Conservation (phyloP, 352 stramenopile species). For the Stephanocyclus meneghinianus region DNA sequence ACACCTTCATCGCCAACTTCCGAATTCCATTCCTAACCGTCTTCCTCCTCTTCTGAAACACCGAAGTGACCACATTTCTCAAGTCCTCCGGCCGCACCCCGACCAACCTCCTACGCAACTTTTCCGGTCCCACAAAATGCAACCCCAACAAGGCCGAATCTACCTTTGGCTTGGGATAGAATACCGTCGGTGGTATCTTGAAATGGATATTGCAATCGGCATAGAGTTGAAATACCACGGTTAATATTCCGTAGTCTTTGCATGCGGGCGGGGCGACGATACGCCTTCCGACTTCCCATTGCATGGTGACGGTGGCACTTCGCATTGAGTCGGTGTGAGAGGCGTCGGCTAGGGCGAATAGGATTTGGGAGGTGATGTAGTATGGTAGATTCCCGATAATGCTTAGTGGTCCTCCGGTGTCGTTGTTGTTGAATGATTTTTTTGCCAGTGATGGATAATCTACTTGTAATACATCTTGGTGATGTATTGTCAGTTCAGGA, state of each 20-base stretch:
- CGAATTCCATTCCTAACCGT: constrained; percentile 86
- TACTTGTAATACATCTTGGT: constrained; percentile 85
- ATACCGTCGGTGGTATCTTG: constrained; percentile 89
- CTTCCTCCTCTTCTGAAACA: constrained; percentile 87
- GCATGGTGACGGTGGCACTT: constrained; percentile 87
- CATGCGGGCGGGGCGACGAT: constrained; percentile 76
- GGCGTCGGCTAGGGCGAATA: constrained; percentile 85
- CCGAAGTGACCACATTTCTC: constrained; percentile 81
- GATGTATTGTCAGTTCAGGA: constrained; percentile 69
- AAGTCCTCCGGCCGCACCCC: constrained; percentile 81
- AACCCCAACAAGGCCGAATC: constrained; percentile 82
- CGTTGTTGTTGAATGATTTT: constrained; percentile 9
- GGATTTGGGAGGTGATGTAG: constrained; percentile 88
- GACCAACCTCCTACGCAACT: constrained; percentile 60
- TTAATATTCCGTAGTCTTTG: constrained; percentile 87
- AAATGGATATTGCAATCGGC: constrained; percentile 83
- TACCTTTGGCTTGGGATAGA: constrained; percentile 89
- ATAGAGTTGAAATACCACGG: constrained; percentile 88
- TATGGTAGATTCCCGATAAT: constrained; percentile 89
- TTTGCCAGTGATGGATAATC: constrained; percentile 82
- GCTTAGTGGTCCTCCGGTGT: constrained; percentile 66
- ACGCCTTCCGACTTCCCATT: constrained; percentile 86
- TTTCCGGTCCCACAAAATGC: constrained; percentile 73
- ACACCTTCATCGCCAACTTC: constrained; percentile 58
- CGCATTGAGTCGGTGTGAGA: constrained; percentile 72